Conservation (phyloP, 441 rosid genomes). For the Hypseocharis bilobata region DNA sequence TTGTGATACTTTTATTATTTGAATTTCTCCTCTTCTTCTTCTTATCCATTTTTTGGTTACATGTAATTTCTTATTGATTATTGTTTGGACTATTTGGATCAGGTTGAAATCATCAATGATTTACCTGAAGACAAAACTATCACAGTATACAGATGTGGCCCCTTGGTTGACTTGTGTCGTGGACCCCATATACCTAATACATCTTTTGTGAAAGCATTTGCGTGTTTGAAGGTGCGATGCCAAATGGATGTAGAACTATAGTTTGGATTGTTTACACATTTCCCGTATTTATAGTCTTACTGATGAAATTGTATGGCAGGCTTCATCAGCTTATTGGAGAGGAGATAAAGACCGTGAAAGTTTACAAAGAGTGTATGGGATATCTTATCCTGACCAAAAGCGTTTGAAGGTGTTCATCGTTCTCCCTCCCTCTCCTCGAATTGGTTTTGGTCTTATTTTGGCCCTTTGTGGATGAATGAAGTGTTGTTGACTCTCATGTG, state of each 20-base stretch:
- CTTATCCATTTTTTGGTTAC: no score
- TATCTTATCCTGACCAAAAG: slow-evolving; percentile 88
- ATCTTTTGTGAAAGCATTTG: slow-evolving; percentile 86
- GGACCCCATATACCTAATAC: slow-evolving; percentile 99
- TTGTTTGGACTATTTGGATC: slow-evolving; percentile 21
- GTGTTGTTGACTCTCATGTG: not conserved
- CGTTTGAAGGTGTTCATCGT: slow-evolving; percentile 49
- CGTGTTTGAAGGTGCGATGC: slow-evolving; percentile 68
- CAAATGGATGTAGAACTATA: slow-evolving; percentile 6
- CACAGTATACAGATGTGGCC: slow-evolving; percentile 94
- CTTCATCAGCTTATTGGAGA: slow-evolving; percentile 97
- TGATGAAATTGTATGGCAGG: slow-evolving; percentile 39
- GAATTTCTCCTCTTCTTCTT: not conserved
- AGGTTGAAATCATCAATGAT: slow-evolving; percentile 83
- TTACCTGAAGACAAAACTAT: slow-evolving; percentile 82
- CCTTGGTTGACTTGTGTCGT: slow-evolving; percentile 88
- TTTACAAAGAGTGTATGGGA: slow-evolving; percentile 92
- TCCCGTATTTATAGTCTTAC: slow-evolving; percentile 16
- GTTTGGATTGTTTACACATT: slow-evolving; percentile 3
- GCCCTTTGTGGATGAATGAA: not conserved
- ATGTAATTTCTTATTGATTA: no score
- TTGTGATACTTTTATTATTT: not conserved
- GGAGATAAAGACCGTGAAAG: slow-evolving; percentile 82
- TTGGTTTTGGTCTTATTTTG: not conserved
- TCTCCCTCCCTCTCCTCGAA: not conserved